A percentile compares a stretch with the other conserved stretches of the same genome.
Evolutionary conservation across 768 basidiomycete genomes (phyloP).

Genomic region (Podaxis sp.): DNA sequence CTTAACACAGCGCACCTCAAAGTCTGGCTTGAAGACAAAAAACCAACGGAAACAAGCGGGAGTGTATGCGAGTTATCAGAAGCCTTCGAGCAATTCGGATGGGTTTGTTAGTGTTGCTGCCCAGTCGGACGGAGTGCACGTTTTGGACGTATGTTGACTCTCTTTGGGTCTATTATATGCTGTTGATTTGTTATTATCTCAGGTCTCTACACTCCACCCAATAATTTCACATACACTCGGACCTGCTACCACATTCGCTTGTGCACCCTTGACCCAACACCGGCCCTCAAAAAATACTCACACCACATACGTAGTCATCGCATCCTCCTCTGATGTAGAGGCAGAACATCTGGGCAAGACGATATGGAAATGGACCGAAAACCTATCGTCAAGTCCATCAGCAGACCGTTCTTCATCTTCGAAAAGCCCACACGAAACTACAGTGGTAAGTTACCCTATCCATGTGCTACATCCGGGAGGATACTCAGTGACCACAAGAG

Average conservation of each 20-base stretch:
- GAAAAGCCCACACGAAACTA: constrained; percentile 25
- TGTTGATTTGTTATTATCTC: constrained; percentile 1
- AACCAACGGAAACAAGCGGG: constrained; percentile 16
- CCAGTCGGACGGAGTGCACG: constrained; percentile 74
- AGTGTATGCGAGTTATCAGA: constrained; percentile 18
- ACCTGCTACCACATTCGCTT: constrained; percentile 61
- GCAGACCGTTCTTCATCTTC: constrained; percentile 20
- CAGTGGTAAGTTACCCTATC: constrained; percentile 19
- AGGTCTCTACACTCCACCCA: constrained; percentile 67
- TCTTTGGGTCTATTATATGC: constrained; percentile 1
- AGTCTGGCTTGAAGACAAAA: constrained; percentile 18
- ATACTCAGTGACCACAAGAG: constrained; percentile 33
- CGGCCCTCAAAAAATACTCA: constrained; percentile 36
- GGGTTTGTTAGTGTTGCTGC: constrained; percentile 66
- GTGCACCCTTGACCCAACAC: constrained; percentile 50
- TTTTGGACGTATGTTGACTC: constrained; percentile 56
- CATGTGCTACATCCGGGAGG: background rate
- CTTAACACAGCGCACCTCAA: constrained; percentile 7
- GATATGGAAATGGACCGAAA: constrained; percentile 64
- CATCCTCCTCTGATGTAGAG: constrained; percentile 41
- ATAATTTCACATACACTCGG: constrained; percentile 69
- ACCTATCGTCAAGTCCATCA: constrained; percentile 27
- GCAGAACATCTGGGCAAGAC: constrained; percentile 44
- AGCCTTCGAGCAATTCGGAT: constrained; percentile 32
- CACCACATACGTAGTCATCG: constrained; percentile 57